Evolutionary conservation across 176 grass and related monocot genomes (phyloP).

Genomic region (Elaeis guineensis): DNA sequence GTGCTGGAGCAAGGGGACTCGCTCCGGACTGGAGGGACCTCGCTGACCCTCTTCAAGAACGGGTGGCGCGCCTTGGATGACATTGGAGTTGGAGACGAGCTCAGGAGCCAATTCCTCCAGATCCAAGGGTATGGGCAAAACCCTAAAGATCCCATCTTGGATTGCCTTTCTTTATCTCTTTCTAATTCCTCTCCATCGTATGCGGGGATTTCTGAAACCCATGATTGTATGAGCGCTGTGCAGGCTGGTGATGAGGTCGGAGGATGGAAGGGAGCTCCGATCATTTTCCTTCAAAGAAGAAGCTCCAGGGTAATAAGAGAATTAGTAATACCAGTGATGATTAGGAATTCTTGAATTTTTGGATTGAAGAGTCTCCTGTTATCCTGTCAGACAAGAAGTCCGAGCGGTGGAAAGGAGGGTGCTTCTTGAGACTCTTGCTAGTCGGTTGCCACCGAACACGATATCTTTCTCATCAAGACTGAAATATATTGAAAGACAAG

Average conservation of each 20-base stretch:
- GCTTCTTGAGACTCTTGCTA: constrained; percentile 71
- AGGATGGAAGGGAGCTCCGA: constrained; percentile 48
- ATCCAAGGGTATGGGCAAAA: constrained; percentile 53
- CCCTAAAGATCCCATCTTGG: not conserved
- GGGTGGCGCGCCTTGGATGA: constrained; percentile 83
- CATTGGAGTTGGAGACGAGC: constrained; percentile 79
- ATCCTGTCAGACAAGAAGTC: constrained; percentile 58
- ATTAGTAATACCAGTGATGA: too few relatives aligned
- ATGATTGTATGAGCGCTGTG: constrained; percentile 43
- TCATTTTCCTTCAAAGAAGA: constrained; percentile 82
- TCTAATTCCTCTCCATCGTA: not conserved
- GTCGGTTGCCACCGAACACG: constrained; percentile 39
- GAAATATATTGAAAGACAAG: constrained; percentile 46
- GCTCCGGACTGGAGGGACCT: constrained; percentile 73
- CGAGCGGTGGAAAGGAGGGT: constrained; percentile 64
- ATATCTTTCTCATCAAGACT: constrained; percentile 74
- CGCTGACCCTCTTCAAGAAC: constrained; percentile 88
- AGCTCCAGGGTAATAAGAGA: constrained; percentile 51
- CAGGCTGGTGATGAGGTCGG: constrained; percentile 82
- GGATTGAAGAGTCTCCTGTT: too few relatives aligned
- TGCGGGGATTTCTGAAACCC: constrained; percentile 26
- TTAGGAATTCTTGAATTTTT: too few relatives aligned
- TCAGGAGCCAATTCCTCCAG: constrained; percentile 56
- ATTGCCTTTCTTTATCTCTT: not conserved
- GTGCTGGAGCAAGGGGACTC: constrained; percentile 73